A percentile compares a stretch with the other conserved stretches of the same genome.
Conservation (phyloP, 306 rosid species). For the Cicer judaicum region DNA sequence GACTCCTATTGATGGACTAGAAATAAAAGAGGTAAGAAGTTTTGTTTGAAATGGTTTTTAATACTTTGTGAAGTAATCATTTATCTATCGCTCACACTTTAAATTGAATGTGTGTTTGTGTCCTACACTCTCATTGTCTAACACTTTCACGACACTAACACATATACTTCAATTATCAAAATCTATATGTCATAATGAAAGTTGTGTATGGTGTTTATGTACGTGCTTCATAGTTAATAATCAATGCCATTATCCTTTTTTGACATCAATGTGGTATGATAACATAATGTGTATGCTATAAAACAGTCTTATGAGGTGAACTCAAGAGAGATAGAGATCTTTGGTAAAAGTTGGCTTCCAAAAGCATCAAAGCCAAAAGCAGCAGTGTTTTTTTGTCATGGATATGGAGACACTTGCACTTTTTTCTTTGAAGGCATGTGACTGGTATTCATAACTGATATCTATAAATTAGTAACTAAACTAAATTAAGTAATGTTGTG, state of each 20-base stretch:
- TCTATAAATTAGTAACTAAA: conserved; percentile 15
- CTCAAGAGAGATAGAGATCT: conserved; percentile 75
- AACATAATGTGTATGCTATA: conserved; percentile 37
- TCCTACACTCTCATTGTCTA: no score
- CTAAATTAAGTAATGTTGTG: conserved; percentile 5
- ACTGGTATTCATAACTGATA: conserved; percentile 37
- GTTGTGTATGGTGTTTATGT: not conserved
- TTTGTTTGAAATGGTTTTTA: conserved; percentile 28
- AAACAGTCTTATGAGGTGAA: conserved; percentile 74
- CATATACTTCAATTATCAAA: no score
- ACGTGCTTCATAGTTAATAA: no score
- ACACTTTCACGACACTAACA: no score
- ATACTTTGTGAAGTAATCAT: conserved; percentile 3
- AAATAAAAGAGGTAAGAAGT: conserved; percentile 69
- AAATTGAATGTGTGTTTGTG: no score
- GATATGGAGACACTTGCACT: conserved; percentile 87
- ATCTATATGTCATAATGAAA: no score
- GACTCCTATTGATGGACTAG: conserved; percentile 75
- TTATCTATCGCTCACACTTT: not conserved
- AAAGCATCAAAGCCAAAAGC: conserved; percentile 67
- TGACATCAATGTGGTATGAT: conserved; percentile 31
- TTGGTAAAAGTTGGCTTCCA: conserved; percentile 90
- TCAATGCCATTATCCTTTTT: not conserved
- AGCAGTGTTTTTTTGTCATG: conserved; percentile 80
- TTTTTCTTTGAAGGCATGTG: conserved; percentile 94